Percentiles rank a stretch among this genome's conserved stretches.
Conservation (phyloP, 2,329 filamentous ascomycete genomes). For the Aspergillus nomiae region DNA sequence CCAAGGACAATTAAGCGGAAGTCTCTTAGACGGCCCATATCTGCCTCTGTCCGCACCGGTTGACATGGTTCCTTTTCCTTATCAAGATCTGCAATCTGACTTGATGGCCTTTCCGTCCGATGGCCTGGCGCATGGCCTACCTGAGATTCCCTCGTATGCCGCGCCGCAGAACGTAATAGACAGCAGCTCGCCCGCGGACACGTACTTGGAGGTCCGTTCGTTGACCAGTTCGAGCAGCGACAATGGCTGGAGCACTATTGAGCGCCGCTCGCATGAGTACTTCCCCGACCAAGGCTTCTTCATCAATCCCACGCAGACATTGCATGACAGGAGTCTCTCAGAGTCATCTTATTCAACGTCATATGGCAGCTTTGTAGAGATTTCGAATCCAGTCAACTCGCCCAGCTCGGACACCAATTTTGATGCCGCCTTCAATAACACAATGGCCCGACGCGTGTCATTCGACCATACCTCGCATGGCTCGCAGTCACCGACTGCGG, state of each 20-base stretch:
- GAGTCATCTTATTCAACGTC: slow-evolving; percentile 77
- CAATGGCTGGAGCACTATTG: slow-evolving; percentile 83
- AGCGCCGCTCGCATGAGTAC: slow-evolving; percentile 72
- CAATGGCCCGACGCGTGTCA: slow-evolving; percentile 41
- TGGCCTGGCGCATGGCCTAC: slow-evolving; percentile 44
- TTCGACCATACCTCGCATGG: slow-evolving; percentile 46
- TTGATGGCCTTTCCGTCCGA: slow-evolving; percentile 56
- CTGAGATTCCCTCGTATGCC: slow-evolving; percentile 43
- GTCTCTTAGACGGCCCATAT: slow-evolving; percentile 66
- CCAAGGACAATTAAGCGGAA: slow-evolving; percentile 64
- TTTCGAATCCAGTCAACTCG: slow-evolving; percentile 78
- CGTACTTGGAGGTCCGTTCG: slow-evolving; percentile 83
- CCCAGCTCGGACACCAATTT: slow-evolving; percentile 76
- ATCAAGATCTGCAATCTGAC: slow-evolving; percentile 77
- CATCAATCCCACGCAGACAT: slow-evolving; percentile 87
- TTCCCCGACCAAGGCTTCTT: slow-evolving; percentile 66
- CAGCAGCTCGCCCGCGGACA: slow-evolving; percentile 71
- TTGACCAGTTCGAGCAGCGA: slow-evolving; percentile 78
- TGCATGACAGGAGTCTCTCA: slow-evolving; percentile 84
- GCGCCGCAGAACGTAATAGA: slow-evolving; percentile 46
- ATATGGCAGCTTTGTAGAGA: slow-evolving; percentile 80
- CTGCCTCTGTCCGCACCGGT: slow-evolving; percentile 55
- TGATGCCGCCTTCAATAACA: slow-evolving; percentile 54
- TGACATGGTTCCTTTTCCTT: slow-evolving; percentile 69
- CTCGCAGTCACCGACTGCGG: slow-evolving; percentile 48